Base-by-base conservation (phyloP, 345 rosid genomes). In the Bruguiera sexangula region DNA sequence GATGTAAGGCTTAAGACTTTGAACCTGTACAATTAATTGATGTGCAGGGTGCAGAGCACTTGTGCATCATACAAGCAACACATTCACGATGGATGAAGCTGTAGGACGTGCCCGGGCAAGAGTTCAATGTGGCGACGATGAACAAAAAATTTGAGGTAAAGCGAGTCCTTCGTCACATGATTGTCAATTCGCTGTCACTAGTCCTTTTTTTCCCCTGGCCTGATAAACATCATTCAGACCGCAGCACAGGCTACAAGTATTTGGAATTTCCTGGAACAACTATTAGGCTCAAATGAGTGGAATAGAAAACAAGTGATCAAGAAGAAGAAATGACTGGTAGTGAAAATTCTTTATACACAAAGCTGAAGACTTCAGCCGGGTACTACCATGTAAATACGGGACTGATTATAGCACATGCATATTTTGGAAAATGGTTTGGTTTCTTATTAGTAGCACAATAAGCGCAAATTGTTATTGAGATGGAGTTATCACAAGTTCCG, bases 31-130 rank as follows among this genome's bases (percentile, higher is more conserved):
- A 48, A 34, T 6, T 29, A 39, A 43, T 53, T n/a, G 30, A 18
- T 37, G 48, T 26, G 67, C 85, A 83, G 89, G 92, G 54, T 85
- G 89, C 82, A 76, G 82, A 76, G 89, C 82, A 71, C 85, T 89
- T 52, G 82, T 81, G 37, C 81, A 82, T 31, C 81, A 84, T 58
- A 88, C 88, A 19, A 64, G 85, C 57, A 82, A 84, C 69, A 88
- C 88, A 3, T 85, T 88, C 30, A 69, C 66, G 21, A 79, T 85
- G 82, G 88, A 85, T 36, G 81, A 83, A 39, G 74, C 80, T 26
- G 59, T 65, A 0, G 86, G 89, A 39, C 76, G 86, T 46, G 89
- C 93, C 27, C 65, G 85, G 69, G 90, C 86, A n/a, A 80, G 67
- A 53, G 79, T 86, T 75, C 89, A 86, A 66, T 80, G 69, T 5